phyloP scores from a whole-genome alignment of 805 yeast species.

The Candida xiaguanensis region DNA sequence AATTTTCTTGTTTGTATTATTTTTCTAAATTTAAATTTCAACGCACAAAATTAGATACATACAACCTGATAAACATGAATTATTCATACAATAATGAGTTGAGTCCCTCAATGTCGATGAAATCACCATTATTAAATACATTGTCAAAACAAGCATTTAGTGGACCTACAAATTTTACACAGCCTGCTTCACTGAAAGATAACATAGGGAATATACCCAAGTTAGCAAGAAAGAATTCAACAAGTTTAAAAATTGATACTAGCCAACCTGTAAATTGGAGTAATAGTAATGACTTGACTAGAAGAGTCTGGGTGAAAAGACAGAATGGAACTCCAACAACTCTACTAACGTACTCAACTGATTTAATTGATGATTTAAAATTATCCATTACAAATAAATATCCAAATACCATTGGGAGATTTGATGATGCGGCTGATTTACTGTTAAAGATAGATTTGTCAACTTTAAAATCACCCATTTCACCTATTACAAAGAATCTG shows the following conservation, averaged over 20 bases:
- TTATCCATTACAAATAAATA: constrained; percentile 56
- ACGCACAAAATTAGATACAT: neutral
- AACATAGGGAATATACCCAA: constrained; percentile 6
- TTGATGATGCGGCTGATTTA: constrained; percentile 69
- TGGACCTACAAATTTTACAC: constrained; percentile 2
- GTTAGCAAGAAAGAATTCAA: constrained; percentile 12
- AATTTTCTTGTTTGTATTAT: neutral
- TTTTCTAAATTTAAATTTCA: neutral
- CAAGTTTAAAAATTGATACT: constrained; percentile 4
- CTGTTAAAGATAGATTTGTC: constrained; percentile 27
- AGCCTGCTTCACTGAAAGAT: neutral
- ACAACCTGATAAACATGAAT: neutral
- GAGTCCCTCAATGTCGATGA: neutral
- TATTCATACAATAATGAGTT: neutral
- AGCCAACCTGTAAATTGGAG: neutral
- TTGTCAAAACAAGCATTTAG: constrained; percentile 1
- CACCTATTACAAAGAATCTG: constrained; percentile 7
- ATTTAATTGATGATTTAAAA: constrained; percentile 82
- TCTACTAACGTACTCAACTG: constrained; percentile 53
- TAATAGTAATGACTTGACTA: neutral
- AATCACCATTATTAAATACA: constrained; percentile 2
- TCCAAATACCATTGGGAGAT: constrained; percentile 61
- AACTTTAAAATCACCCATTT: constrained; percentile 2
- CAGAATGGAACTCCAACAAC: constrained; percentile 64
- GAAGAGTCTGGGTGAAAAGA: constrained; percentile 55